phyloP scores from a whole-genome alignment of 2,329 filamentous ascomycete genomes.

The Pseudofabraea citricarpa region DNA sequence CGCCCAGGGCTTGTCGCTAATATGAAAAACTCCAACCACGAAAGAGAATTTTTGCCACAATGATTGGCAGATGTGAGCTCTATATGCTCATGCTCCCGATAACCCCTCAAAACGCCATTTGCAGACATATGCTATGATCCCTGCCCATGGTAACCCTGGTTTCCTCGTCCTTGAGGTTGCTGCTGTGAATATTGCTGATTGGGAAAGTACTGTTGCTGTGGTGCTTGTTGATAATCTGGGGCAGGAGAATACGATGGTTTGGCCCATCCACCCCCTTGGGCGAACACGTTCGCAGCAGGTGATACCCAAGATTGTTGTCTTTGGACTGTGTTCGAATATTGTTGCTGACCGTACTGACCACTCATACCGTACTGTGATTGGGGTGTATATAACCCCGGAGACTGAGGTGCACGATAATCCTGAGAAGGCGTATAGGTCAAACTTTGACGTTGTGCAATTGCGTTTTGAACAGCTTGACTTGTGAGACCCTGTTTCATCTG shows the following conservation, averaged over 20 bases:
- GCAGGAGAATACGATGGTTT: conserved; percentile 14
- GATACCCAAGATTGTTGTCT: conserved; percentile 25
- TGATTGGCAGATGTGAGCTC: too few species aligned
- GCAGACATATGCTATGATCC: conserved; percentile 1
- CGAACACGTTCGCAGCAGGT: conserved; percentile 25
- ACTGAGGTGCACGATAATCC: conserved; percentile 15
- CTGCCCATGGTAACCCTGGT: conserved; percentile 3
- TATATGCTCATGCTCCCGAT: neutral
- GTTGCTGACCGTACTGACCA: conserved; percentile 7
- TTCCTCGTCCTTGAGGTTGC: conserved; percentile 9
- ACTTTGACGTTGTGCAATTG: conserved; percentile 60
- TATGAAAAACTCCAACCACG: too few species aligned
- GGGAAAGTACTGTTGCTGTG: conserved; percentile 9
- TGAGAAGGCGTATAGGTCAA: conserved; percentile 11
- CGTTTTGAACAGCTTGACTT: conserved; percentile 67
- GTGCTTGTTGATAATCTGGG: conserved; percentile 4
- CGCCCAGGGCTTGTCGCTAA: too few species aligned
- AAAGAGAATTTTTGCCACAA: too few species aligned
- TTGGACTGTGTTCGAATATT: conserved; percentile 20
- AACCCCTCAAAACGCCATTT: neutral
- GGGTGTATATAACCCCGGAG: conserved; percentile 18
- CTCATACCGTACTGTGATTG: conserved; percentile 16
- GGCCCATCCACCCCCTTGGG: conserved; percentile 31
- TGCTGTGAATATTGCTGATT: conserved; percentile 4
- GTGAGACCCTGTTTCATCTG: conserved; percentile 65